Evolutionary conservation across 2,329 filamentous ascomycete species (phyloP).

Genomic region (Alternaria gansuensis): DNA sequence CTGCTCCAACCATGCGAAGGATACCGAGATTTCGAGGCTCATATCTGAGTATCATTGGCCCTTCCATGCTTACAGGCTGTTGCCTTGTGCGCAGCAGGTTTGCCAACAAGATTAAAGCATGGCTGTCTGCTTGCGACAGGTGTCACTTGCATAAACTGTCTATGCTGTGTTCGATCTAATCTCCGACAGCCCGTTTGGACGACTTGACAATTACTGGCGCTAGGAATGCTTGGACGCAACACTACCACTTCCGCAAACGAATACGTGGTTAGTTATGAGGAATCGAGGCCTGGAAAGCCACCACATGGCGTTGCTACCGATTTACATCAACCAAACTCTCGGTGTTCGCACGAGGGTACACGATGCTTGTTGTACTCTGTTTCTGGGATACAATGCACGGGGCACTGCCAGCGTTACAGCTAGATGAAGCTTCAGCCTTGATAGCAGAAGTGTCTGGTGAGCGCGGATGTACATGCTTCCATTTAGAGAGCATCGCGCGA

Average conservation of each 20-base stretch:
- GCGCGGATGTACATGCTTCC: too few relatives aligned
- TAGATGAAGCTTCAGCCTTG: not conserved
- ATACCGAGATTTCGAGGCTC: not conserved
- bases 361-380: not conserved
- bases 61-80: not conserved
- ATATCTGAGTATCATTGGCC: not conserved
- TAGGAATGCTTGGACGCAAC: not conserved
- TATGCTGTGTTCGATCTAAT: not conserved
- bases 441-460: too few relatives aligned
- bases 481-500: too few relatives aligned
- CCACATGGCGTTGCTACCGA: not conserved
- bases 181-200: slow-evolving; percentile 1
- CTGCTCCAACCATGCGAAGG: not conserved
- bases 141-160: not conserved
- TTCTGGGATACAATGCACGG: not conserved
- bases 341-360: not conserved
- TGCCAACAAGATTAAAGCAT: not conserved
- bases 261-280: not conserved
- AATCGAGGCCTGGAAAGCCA: not conserved
- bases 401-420: not conserved
- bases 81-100: not conserved
- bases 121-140: not conserved
- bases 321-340: not conserved
- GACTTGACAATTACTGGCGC: not conserved
- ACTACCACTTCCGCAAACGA: not conserved